phyloP scores from a whole-genome alignment of 2,329 filamentous ascomycete species.

The Hirsutella rhossiliensis region DNA sequence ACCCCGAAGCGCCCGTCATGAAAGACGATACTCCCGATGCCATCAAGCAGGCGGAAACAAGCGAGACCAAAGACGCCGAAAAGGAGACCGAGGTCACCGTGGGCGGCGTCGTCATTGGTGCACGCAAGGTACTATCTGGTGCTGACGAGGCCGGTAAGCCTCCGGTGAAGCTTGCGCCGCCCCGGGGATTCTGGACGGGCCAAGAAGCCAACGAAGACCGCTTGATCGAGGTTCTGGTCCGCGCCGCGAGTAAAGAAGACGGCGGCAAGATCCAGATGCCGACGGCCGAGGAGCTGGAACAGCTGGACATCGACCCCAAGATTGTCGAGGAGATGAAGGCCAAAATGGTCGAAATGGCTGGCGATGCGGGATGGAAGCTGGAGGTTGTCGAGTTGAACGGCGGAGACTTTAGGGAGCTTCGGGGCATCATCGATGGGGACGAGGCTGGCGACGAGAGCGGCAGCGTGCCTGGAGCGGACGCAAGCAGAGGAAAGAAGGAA shows the following conservation, averaged over 20 bases:
- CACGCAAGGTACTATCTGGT: constrained; percentile 32
- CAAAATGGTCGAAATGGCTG: constrained; percentile 56
- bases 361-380: constrained; percentile 65
- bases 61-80: constrained; percentile 1
- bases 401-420: constrained; percentile 45
- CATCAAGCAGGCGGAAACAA: constrained; percentile 1
- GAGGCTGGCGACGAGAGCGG: constrained; percentile 1
- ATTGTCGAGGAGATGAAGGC: constrained; percentile 58
- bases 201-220: constrained; percentile 10
- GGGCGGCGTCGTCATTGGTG: constrained; percentile 42
- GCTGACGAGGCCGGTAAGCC: constrained; percentile 35
- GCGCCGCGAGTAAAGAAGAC: constrained; percentile 36
- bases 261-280: constrained; percentile 50
- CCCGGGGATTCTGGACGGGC: constrained; percentile 25
- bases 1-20: constrained; percentile 17
- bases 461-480: constrained; percentile 5
- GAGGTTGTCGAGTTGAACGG: constrained; percentile 61
- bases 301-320: constrained; percentile 52
- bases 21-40: constrained; percentile 16
- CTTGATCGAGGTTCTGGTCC: constrained; percentile 32
- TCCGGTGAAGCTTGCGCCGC: constrained; percentile 31
- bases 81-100: constrained; percentile 25
- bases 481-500: too few relatives aligned
- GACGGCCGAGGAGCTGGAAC: constrained; percentile 54
- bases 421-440: constrained; percentile 53